phyloP scores from a whole-genome alignment of 2,329 filamentous ascomycete genomes.

The Delphinella strobiligena region DNA sequence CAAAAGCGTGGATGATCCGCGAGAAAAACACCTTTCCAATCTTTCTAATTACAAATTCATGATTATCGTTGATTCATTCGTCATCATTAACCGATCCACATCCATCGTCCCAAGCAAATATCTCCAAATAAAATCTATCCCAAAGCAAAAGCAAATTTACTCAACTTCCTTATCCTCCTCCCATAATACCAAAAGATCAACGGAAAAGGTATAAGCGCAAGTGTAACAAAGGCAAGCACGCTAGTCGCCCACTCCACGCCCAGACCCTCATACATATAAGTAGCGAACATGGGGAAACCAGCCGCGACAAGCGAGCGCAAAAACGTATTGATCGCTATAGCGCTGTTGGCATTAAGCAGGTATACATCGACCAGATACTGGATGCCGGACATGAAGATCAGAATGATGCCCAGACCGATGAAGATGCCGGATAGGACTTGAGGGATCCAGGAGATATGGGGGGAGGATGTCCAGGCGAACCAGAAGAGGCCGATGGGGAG shows the following conservation, averaged over 20 bases:
- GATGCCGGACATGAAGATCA: slow-evolving; percentile 9
- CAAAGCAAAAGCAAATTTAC: slow-evolving; percentile 13
- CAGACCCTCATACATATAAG: slow-evolving; percentile 22
- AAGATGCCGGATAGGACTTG: slow-evolving; percentile 8
- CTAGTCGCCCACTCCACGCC: slow-evolving; percentile 23
- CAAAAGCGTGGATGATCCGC: no score
- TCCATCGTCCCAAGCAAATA: no score
- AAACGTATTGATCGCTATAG: slow-evolving; percentile 24
- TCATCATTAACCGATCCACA: not conserved
- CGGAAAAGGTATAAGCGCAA: slow-evolving; percentile 18
- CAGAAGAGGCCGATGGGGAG: slow-evolving; percentile 20
- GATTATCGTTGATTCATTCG: no score
- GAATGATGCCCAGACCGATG: slow-evolving; percentile 8
- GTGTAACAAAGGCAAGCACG: slow-evolving; percentile 21
- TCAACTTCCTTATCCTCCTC: slow-evolving; percentile 14
- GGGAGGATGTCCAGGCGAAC: slow-evolving; percentile 7
- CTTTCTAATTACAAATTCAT: no score
- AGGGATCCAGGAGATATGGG: slow-evolving; percentile 1
- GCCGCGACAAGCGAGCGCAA: slow-evolving; percentile 23
- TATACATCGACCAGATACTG: slow-evolving; percentile 24
- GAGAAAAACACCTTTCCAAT: no score
- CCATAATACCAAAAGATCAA: slow-evolving; percentile 20
- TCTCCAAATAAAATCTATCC: not conserved
- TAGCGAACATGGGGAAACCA: slow-evolving; percentile 22
- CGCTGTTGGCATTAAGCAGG: slow-evolving; percentile 17